These are phyloP conservation scores for Toxoplasma gondii DNA, from an alignment of 169 alveolate genomes.

Conservation along the genomic window DNA sequence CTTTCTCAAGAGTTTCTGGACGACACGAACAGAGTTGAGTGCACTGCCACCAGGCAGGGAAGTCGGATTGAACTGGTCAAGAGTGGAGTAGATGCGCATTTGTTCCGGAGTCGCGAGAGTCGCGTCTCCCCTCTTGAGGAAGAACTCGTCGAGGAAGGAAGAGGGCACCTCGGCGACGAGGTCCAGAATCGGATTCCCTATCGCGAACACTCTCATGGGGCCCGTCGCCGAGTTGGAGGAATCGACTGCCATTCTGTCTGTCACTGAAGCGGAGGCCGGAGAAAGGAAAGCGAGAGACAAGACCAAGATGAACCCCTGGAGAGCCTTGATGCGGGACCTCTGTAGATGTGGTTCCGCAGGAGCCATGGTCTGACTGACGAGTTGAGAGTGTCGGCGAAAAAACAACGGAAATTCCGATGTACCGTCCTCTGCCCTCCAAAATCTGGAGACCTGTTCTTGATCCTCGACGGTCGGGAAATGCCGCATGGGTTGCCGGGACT, in stretches of 20 bases:
- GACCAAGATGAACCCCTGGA: not conserved
- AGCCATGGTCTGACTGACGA: too few relatives aligned
- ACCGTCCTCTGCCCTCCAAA: too few relatives aligned
- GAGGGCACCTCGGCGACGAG: slow-evolving; percentile 72
- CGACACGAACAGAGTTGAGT: slow-evolving; percentile 81
- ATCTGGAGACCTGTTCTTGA: too few relatives aligned
- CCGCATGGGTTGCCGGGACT: too few relatives aligned
- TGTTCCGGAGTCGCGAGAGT: slow-evolving; percentile 81
- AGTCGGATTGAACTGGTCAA: slow-evolving; percentile 44
- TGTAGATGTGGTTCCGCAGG: too few relatives aligned
- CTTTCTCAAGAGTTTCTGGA: slow-evolving; percentile 76
- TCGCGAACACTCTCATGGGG: slow-evolving; percentile 63
- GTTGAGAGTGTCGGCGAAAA: too few relatives aligned
- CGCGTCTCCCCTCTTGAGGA: slow-evolving; percentile 74
- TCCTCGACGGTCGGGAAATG: too few relatives aligned
- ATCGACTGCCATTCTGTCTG: not conserved
- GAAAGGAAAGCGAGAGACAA: not conserved
- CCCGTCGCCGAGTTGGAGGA: not conserved
- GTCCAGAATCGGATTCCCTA: slow-evolving; percentile 88
- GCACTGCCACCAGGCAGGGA: slow-evolving; percentile 87
- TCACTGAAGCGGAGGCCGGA: not conserved
- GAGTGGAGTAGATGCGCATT: slow-evolving; percentile 74
- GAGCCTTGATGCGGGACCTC: not conserved
- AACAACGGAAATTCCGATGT: too few relatives aligned
- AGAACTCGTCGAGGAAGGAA: slow-evolving; percentile 73